Evolutionary conservation across 148 eudicot species (phyloP).

Genomic region (Persicaria tinctoria): DNA sequence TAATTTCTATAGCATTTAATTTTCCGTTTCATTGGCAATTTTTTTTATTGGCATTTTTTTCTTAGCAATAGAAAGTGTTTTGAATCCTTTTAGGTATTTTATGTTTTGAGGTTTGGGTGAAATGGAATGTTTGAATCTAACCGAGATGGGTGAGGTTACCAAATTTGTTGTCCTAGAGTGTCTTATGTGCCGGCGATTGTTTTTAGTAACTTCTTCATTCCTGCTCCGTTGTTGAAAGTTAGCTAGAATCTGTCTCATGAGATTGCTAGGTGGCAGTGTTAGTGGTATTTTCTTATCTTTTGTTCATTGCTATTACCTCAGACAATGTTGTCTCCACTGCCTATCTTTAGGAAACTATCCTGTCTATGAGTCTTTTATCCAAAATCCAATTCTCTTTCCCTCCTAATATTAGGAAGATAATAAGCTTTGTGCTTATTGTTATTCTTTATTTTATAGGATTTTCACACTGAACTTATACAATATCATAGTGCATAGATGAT

Average conservation of each 20-base stretch:
- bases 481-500: constrained; percentile 74
- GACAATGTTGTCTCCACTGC: not conserved
- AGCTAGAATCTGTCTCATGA: not conserved
- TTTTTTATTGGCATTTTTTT: too few species aligned
- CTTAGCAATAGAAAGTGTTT: too few species aligned
- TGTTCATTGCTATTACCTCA: not conserved
- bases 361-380: not conserved
- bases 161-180: too few species aligned
- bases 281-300: not conserved
- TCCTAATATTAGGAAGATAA: not conserved
- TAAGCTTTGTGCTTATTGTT: not conserved
- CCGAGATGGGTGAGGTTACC: too few species aligned
- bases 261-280: not conserved
- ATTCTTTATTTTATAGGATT: constrained; percentile 45
- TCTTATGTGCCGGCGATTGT: too few species aligned
- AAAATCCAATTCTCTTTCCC: not conserved
- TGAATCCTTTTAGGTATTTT: too few species aligned
- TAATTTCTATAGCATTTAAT: too few species aligned
- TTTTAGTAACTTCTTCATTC: too few species aligned
- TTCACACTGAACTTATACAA: constrained; percentile 91
- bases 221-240: not conserved
- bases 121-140: too few species aligned
- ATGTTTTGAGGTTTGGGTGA: too few species aligned
- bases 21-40: too few species aligned
- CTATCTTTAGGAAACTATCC: not conserved